Evolutionary conservation across 768 basidiomycete genomes (phyloP).

Genomic region (Phaeolepiota aurea): DNA sequence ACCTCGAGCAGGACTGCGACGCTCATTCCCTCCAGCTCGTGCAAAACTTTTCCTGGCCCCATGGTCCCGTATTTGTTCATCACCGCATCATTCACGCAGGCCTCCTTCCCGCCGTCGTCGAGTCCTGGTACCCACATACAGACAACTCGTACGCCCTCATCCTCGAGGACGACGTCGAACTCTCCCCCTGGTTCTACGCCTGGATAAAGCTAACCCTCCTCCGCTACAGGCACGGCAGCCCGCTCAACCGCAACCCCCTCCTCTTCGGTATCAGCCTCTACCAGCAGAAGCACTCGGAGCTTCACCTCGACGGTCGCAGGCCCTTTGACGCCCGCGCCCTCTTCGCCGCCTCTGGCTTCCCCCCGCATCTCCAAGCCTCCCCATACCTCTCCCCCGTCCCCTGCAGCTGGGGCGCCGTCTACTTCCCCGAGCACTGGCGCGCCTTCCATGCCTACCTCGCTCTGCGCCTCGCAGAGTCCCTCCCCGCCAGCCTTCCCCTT

Average conservation of each 20-base stretch:
- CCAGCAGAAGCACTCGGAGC: constrained; percentile 77
- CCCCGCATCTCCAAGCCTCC: constrained; percentile 35
- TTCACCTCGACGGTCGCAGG: constrained; percentile 57
- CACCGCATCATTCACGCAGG: constrained; percentile 76
- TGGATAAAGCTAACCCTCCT: constrained; percentile 80
- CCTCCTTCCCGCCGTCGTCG: constrained; percentile 74
- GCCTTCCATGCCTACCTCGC: constrained; percentile 78
- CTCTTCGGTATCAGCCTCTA: constrained; percentile 83
- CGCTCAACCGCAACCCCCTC: constrained; percentile 26
- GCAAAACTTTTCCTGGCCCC: constrained; percentile 46
- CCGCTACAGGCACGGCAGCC: constrained; percentile 62
- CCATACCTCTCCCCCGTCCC: constrained; percentile 85
- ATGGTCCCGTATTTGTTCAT: constrained; percentile 53
- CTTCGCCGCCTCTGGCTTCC: constrained; percentile 30
- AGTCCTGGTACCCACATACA: constrained; percentile 79
- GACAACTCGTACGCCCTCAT: constrained; percentile 72
- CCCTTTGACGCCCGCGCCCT: constrained; percentile 58
- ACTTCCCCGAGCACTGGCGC: constrained; percentile 85
- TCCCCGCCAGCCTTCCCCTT: constrained; percentile 30
- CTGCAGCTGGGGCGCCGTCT: constrained; percentile 88
- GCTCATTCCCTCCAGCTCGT: constrained; percentile 45
- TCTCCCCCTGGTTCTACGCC: constrained; percentile 79
- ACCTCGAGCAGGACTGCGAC: constrained; percentile 72
- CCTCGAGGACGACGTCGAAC: constrained; percentile 81
- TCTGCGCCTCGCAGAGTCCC: constrained; percentile 51